phyloP scores from a whole-genome alignment of 495 filamentous ascomycete species.

The Pseudevernia furfuracea region DNA sequence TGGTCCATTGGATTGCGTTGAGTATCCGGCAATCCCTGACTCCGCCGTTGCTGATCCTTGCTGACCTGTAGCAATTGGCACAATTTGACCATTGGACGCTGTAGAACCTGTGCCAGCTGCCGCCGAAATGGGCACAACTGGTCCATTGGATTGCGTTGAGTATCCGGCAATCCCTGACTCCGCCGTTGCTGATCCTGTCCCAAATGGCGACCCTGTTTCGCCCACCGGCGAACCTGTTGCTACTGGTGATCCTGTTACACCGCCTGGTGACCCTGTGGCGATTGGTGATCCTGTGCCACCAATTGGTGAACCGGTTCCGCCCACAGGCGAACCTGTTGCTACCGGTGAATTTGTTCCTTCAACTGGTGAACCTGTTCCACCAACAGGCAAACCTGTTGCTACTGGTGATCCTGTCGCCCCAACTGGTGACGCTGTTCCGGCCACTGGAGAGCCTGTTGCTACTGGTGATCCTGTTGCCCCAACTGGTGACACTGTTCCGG shows the following conservation, averaged over 20 bases:
- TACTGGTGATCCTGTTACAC: no score
- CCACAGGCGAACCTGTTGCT: background rate
- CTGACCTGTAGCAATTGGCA: conserved; percentile 12
- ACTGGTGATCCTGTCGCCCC: background rate
- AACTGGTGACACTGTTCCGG: background rate
- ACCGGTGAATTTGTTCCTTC: background rate
- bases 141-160: conserved; percentile 4
- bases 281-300: background rate
- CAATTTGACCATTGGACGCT: conserved; percentile 30
- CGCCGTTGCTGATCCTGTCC: background rate
- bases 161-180: background rate
- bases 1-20: conserved; percentile 3
- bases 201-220: background rate
- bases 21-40: background rate
- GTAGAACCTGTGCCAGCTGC: background rate
- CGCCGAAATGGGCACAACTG: conserved; percentile 1
- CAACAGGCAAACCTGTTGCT: background rate
- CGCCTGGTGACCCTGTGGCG: no score
- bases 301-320: background rate
- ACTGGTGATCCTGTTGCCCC: background rate
- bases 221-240: background rate
- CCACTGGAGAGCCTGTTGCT: background rate
- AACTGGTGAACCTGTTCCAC: background rate
- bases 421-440: background rate
- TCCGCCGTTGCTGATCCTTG: background rate